Evolutionary conservation across 192 early-diverging fungal genomes (phyloP), one percentile per base, ranked within the genome.

Genomic region (Coemansia sp.): DNA sequence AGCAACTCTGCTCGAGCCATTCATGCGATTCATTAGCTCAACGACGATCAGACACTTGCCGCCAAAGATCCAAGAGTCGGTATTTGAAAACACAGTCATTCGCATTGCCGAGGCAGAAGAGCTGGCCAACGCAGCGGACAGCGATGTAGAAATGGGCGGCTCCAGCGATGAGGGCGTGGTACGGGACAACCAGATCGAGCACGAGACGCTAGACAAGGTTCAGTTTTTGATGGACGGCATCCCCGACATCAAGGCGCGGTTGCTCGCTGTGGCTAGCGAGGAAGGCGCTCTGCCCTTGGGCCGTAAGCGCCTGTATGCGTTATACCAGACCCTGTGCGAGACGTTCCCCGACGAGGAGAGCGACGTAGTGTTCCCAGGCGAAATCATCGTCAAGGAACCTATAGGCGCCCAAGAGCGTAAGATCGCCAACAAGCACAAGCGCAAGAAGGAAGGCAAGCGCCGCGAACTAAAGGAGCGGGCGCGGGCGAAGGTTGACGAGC

Each of bases 31-130:
- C 55, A 74, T 83, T 55, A 66, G 70, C 6, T 52, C 64, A 13
- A 63, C 81, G 43, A 61, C 69, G 7, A 82, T 82, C 47, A 62
- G 60, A 43, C 74, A 75, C 30, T 58, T 82, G 60, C 74, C 79
- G 4, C 63, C 70, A n/a, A 59, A 65, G 16, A 60, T 82, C 16
- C 70, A 75, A 29, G 73, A 70, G 55, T 65, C 70, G 1, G 79
- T 82, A n/a, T 82, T 82, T 68, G 74, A 73, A 30, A 73, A 70
- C 44, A 67, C 67, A 24, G 79, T 82, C 22, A 64, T 82, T 18
- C 79, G 79, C 18, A 82, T 82, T 50, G 79, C 79, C 45, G 74
- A 82, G 49, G 79, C 79, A 3, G 79, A 82, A 56, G 74, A 76
- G 47, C 64, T 64, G 32, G 55, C 61, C 16, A 63, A 56, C 24